These are phyloP conservation scores for Chaetothyriales sp. DNA, from an alignment of 2,329 filamentous ascomycete genomes.

Conservation along the genomic window DNA sequence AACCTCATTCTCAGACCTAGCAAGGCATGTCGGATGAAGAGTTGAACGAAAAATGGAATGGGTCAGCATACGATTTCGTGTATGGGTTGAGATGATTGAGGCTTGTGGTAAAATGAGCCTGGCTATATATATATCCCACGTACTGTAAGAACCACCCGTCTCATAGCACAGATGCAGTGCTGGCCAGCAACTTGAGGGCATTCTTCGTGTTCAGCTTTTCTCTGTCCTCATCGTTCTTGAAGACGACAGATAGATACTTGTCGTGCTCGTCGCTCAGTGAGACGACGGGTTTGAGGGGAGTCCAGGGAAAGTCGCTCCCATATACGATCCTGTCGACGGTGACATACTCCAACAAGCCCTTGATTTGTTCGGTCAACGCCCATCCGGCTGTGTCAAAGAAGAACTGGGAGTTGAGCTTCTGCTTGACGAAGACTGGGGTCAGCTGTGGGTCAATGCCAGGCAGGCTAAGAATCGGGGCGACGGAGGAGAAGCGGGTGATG, in stretches of 20 bases:
- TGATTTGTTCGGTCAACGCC: conserved; percentile 16
- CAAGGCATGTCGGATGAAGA: too few species aligned
- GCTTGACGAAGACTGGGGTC: conserved; percentile 12
- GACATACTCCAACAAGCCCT: conserved; percentile 15
- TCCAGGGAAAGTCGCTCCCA: conserved; percentile 17
- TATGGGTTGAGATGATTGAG: too few species aligned
- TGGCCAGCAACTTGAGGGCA: conserved; percentile 10
- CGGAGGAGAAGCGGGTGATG: conserved; percentile 13
- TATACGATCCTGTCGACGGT: conserved; percentile 14
- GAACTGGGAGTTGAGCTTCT: conserved; percentile 15
- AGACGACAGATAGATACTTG: conserved; percentile 10
- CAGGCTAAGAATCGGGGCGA: conserved; percentile 11
- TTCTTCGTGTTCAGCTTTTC: conserved; percentile 13
- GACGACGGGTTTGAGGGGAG: conserved; percentile 7
- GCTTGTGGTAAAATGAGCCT: too few species aligned
- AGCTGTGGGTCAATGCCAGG: conserved; percentile 10
- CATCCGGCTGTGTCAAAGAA: conserved; percentile 18
- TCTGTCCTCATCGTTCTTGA: conserved; percentile 11
- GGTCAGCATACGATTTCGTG: too few species aligned
- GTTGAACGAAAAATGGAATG: too few species aligned
- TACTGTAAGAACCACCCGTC: too few species aligned
- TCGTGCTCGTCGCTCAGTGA: conserved; percentile 13
- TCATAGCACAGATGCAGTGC: too few species aligned
- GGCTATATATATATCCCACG: too few species aligned
- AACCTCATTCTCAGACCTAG: too few species aligned